A percentile compares a stretch with the other conserved stretches of the same genome.
These are phyloP conservation scores for Eucalyptus polyanthemos DNA, from an alignment of 345 rosid species.

Conservation along the genomic window DNA sequence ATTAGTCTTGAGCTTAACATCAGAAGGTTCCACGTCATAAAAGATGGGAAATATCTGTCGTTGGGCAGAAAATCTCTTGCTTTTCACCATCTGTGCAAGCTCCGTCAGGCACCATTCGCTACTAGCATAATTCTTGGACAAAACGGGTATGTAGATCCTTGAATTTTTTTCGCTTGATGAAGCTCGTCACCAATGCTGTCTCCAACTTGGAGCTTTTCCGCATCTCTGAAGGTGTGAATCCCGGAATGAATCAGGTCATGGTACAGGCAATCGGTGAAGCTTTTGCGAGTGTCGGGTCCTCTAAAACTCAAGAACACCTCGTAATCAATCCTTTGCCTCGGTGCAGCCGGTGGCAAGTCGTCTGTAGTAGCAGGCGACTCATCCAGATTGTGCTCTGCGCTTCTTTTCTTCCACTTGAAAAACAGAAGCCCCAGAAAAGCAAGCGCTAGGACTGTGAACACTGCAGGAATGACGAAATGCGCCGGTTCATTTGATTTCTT, in stretches of 20 bases:
- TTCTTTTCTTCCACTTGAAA: not conserved
- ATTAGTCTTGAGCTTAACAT: not conserved
- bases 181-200: not conserved
- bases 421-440: not conserved
- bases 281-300: not conserved
- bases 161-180: not conserved
- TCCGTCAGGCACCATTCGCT: not conserved
- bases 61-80: not conserved
- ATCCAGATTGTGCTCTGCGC: not conserved
- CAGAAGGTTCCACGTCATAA: not conserved
- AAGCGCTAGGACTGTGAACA: not conserved
- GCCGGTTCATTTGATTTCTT: too few relatives aligned
- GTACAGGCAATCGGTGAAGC: not conserved
- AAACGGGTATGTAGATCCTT: not conserved
- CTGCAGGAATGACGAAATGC: not conserved
- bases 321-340: not conserved
- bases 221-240: not conserved
- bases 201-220: not conserved
- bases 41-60: not conserved
- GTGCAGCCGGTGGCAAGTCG: not conserved
- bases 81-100: not conserved
- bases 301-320: constrained; percentile 3
- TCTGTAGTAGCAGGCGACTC: not conserved
- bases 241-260: not conserved
- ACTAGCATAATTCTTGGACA: not conserved